Evolutionary conservation across 192 early-diverging fungal species (phyloP), one percentile per base, ranked within the genome.

Genomic region (Coemansia guatemalensis): DNA sequence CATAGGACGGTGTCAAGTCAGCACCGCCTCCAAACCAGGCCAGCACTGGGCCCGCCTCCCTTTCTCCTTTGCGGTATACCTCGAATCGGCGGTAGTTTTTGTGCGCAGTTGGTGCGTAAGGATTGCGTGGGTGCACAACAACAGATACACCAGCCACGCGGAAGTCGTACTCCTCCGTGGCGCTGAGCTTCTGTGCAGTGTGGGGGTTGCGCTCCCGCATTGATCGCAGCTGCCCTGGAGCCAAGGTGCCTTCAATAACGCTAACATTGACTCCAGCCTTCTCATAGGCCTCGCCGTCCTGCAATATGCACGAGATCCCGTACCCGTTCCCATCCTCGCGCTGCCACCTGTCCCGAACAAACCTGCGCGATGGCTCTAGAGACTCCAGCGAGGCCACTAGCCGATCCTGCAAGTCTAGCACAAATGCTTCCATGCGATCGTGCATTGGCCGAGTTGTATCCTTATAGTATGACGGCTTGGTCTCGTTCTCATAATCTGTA

Each of bases 51-150:
- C 87, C 80, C 25, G 83, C 85, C 4, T 66, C 76, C 11, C 85
- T 69, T 26, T 81, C 87, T 3, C 64, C 64, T 48, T 88, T 76
- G 20, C 84, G 74, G 56, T 67, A 72, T 12, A 99, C 85, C 64
- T 99, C 97, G 85, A 99, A 97, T 73, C 97, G 96, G 6, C 97
- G 88, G 76, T 95, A 99, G 81, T 99, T 99, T 72, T 93, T 85
- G 69, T 99, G 97, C 6, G 93, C 88, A 0, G 97, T 99, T 11
- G 97, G 97, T n/a, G 91, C 93, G 60, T 90, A 86, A 18, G 96
- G 96, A 74, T 99, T 99, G 71, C 88, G 88, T 21, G 96, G 96
- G 64, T 98, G 96, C 70, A 96, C 90, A 18, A 98, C 94, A 53
- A 93, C 85, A 14, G 88, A 92, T 54, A 96, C 91, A 6, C 95